A percentile compares a stretch with the other conserved stretches of the same genome.
phyloP scores from a whole-genome alignment of 805 yeast genomes.

The Candida nemodendra region DNA sequence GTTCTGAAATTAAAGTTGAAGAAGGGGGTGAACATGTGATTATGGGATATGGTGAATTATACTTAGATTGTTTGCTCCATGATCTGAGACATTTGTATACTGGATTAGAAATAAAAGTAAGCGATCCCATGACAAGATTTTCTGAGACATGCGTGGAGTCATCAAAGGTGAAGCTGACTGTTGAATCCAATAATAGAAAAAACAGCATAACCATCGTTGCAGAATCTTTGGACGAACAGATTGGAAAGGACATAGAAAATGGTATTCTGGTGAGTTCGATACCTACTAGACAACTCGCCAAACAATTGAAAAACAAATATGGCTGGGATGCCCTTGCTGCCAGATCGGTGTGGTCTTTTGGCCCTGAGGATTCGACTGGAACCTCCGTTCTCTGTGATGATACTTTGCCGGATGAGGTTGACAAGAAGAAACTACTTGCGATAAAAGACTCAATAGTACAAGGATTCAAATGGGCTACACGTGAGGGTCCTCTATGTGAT shows the following conservation, averaged over 20 bases:
- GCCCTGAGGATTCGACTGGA: conserved; percentile 55
- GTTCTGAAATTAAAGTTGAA: conserved; percentile 68
- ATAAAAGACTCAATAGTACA: conserved; percentile 58
- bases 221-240: conserved; percentile 61
- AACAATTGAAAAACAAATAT: conserved; percentile 52
- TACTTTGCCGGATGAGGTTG: conserved; percentile 69
- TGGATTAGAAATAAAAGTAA: conserved; percentile 69
- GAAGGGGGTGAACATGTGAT: conserved; percentile 86
- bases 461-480: conserved; percentile 81
- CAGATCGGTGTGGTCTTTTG: conserved; percentile 77
- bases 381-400: conserved; percentile 61
- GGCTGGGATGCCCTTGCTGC: conserved; percentile 85
- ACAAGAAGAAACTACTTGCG: conserved; percentile 44
- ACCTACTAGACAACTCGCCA: conserved; percentile 47
- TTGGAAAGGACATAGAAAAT: conserved; percentile 55
- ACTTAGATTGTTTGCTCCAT: conserved; percentile 77
- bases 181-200: conserved; percentile 52
- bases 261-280: conserved; percentile 37
- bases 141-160: conserved; percentile 70
- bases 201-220: conserved; percentile 68
- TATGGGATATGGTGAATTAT: conserved; percentile 82
- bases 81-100: conserved; percentile 68
- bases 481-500: conserved; percentile 92
- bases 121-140: conserved; percentile 80
- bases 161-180: conserved; percentile 67